Evolutionary conservation across 805 yeast species (phyloP), one percentile per base, ranked within the genome.

Genomic region (Metschnikowia anglica): DNA sequence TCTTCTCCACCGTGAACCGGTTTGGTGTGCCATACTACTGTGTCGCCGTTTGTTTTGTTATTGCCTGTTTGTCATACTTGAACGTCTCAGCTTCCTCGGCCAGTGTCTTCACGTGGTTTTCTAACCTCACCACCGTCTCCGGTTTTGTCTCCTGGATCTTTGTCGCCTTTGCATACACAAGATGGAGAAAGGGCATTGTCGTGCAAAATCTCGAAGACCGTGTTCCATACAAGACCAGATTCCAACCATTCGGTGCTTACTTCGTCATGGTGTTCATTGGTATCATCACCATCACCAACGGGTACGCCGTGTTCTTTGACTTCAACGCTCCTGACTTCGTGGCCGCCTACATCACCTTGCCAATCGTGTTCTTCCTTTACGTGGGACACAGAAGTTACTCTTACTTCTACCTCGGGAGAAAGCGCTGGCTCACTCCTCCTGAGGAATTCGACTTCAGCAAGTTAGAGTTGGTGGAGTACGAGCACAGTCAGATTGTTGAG

Each of bases 311-410:
- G 4, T 83, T 84, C 62, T 74, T 84, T 46, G 71, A 70, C 15
- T 81, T 81, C 70, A 72, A 69, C 11, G 73, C 61, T 1, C 61
- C 76, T 5, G 82, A 81, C 59, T 84, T 84, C 53, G 63, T 84
- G 38, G 89, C 90, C 25, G 85, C 89, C 8, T 84, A 84, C 62
- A 70, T 84, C 46, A 83, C 88, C 0, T 57, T 84, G 37, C 86
- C 84, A 26, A 70, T 77, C 44, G 72, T 79, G 49, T 46, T 76
- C 3, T 63, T 64, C 4, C 65, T 84, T 34, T 83, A 78, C 60
- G 47, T 75, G 33, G 85, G 81, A 5, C 88, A 83, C 63, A 76
- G 78, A 53, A 5, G 71, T 4, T 78, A 71, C 61, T 42, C 66
- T 27, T 68, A 51, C 46, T 48, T 53, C 40, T 36, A 18, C n/a